Evolutionary conservation across 371 early-diverging fungal genomes (phyloP), one percentile per base, ranked within the genome.

Genomic region (Sporodiniella umbellata): DNA sequence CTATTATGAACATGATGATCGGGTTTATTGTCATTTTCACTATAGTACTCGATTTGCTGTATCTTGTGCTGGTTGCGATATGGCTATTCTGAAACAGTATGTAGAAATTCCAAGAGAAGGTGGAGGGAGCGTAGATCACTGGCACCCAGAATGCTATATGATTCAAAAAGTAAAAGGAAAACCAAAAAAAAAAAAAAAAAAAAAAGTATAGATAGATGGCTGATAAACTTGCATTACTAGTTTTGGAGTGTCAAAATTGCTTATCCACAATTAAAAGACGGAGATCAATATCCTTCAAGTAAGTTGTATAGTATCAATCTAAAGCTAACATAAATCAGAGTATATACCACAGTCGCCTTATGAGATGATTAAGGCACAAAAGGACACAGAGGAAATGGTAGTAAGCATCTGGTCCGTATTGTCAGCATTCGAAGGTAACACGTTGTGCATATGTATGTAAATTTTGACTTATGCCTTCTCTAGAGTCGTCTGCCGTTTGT

Each of bases 141-240:
- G 98, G 98, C 98, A 97, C 69, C 95, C 95, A 12, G 94, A 95
- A 64, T 97, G 98, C 67, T 97, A 97, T 66, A 96, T 95, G 96
- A 93, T 97, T 44, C 89, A 92, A 79, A 95, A 92, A 65, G 69
- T 69, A 57, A n/a, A n/a, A n/a, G n/a, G n/a, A n/a, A n/a, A n/a
- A n/a, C n/a, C n/a, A 28, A 28, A 28, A 28, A 28, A 7, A 28
- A 15, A 5, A 35, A 14, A n/a, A n/a, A n/a, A n/a, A n/a, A n/a
- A n/a, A n/a, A n/a, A n/a, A n/a, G n/a, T n/a, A n/a, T n/a, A n/a
- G n/a, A n/a, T n/a, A n/a, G n/a, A n/a, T n/a, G n/a, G n/a, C n/a
- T n/a, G n/a, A n/a, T n/a, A n/a, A n/a, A n/a, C n/a, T n/a, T n/a
- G n/a, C n/a, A 11, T n/a, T 14, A n/a, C n/a, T 54, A 64, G 86